A percentile compares a stretch with the other conserved stretches of the same genome.
These are phyloP conservation scores for Dactylellina leptospora DNA, from an alignment of 2,329 filamentous ascomycete genomes.

Conservation along the genomic window DNA sequence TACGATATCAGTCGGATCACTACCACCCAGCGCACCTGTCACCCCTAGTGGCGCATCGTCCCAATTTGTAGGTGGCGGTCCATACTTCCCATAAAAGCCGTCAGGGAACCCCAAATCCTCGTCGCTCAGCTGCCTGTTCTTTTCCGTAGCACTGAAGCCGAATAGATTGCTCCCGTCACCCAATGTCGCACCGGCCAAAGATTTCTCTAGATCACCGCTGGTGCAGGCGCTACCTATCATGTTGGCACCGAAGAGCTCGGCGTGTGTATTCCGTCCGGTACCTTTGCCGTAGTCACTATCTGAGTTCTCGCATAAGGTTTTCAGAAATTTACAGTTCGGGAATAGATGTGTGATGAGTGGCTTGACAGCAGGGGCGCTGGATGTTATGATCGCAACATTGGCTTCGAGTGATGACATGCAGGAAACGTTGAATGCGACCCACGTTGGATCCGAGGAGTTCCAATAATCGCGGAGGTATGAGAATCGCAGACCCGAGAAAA, in stretches of 20 bases:
- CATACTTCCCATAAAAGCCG: constrained; percentile 38
- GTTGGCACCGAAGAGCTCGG: no score
- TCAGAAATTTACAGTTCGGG: constrained; percentile 19
- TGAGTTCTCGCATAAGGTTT: not conserved
- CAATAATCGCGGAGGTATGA: constrained; percentile 32
- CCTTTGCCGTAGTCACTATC: not conserved
- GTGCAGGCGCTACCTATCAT: constrained; percentile 3
- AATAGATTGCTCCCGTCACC: constrained; percentile 11
- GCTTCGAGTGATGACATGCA: constrained; percentile 43
- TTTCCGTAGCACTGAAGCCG: constrained; percentile 3
- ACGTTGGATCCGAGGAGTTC: constrained; percentile 44
- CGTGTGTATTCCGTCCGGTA: not conserved
- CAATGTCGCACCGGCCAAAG: not conserved
- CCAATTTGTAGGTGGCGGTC: constrained; percentile 24
- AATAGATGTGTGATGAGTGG: constrained; percentile 32
- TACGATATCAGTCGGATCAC: not conserved
- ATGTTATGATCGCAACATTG: constrained; percentile 49
- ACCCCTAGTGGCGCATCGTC: constrained; percentile 5
- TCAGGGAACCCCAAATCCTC: constrained; percentile 36
- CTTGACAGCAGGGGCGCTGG: constrained; percentile 41
- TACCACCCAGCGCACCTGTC: not conserved
- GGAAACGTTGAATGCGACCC: constrained; percentile 40
- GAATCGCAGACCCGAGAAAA: constrained; percentile 34
- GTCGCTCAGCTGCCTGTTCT: constrained; percentile 21
- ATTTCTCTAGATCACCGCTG: constrained; percentile 15